A percentile compares a stretch with the other conserved stretches of the same genome.
Conservation (phyloP, 352 stramenopile species). For the Pythium dissotocum region DNA sequence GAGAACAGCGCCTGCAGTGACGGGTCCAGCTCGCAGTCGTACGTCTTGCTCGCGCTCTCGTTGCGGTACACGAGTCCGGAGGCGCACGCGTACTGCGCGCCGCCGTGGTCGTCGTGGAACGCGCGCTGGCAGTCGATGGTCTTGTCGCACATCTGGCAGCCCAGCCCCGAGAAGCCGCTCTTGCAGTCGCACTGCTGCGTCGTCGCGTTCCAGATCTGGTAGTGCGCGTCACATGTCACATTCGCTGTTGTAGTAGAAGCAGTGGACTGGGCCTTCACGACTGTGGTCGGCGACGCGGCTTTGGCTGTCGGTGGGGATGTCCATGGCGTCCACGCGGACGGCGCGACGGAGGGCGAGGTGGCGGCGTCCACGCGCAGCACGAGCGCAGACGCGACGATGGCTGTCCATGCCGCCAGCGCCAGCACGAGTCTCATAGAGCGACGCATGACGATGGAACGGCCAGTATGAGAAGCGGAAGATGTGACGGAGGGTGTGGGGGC, state of each 20-base stretch:
- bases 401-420: not conserved
- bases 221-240: slow-evolving; percentile 50
- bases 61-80: slow-evolving; percentile 54
- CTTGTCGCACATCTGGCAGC: slow-evolving; percentile 59
- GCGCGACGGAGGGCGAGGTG: not conserved
- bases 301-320: not conserved
- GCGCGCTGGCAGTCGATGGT: slow-evolving; percentile 35
- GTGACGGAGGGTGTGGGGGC: not conserved
- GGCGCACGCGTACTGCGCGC: slow-evolving; percentile 37
- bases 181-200: slow-evolving; percentile 58
- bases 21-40: slow-evolving; percentile 54
- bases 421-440: not conserved
- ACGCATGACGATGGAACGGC: not conserved
- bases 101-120: slow-evolving; percentile 31
- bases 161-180: slow-evolving; percentile 56
- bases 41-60: slow-evolving; percentile 57
- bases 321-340: slow-evolving; percentile 20
- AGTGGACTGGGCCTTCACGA: not conserved
- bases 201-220: slow-evolving; percentile 54
- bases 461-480: too few species aligned
- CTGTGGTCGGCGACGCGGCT: not conserved
- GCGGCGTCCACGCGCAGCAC: slow-evolving; percentile 6
- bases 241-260: not conserved
- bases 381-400: not conserved
- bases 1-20: slow-evolving; percentile 63